These are phyloP conservation scores for Cercospora sp. DNA, from an alignment of 2,329 filamentous ascomycete genomes.

Conservation along the genomic window DNA sequence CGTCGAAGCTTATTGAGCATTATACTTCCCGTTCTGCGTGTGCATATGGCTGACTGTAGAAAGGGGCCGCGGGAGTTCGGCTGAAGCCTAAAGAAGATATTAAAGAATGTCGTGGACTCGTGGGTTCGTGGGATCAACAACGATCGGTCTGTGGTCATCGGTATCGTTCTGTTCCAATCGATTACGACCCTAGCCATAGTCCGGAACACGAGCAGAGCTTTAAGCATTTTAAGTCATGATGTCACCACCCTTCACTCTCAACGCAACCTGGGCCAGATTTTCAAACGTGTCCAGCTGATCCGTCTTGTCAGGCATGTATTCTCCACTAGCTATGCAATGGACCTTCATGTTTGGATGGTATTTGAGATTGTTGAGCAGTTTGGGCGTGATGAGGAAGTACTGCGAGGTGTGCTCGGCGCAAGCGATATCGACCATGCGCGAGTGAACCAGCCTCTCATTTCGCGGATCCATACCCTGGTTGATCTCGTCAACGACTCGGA, in stretches of 20 bases:
- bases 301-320: constrained; percentile 54
- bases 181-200: neutral
- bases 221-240: constrained; percentile 4
- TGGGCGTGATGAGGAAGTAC: constrained; percentile 98
- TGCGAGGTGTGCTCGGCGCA: constrained; percentile 61
- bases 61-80: neutral
- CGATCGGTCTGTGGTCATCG: neutral
- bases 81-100: neutral
- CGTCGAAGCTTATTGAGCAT: neutral
- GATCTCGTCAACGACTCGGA: constrained; percentile 98
- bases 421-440: constrained; percentile 96
- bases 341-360: constrained; percentile 92
- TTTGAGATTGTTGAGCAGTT: constrained; percentile 78
- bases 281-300: constrained; percentile 46
- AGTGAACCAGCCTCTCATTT: constrained; percentile 97
- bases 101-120: neutral
- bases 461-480: constrained; percentile 99
- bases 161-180: neutral
- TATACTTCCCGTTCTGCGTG: neutral
- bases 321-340: constrained; percentile 88
- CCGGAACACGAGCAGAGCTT: neutral
- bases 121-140: neutral
- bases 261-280: constrained; percentile 39
- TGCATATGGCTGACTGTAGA: neutral
- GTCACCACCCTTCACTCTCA: constrained; percentile 17